phyloP scores from a whole-genome alignment of 768 basidiomycete genomes.

The Hydnum rufescens region DNA sequence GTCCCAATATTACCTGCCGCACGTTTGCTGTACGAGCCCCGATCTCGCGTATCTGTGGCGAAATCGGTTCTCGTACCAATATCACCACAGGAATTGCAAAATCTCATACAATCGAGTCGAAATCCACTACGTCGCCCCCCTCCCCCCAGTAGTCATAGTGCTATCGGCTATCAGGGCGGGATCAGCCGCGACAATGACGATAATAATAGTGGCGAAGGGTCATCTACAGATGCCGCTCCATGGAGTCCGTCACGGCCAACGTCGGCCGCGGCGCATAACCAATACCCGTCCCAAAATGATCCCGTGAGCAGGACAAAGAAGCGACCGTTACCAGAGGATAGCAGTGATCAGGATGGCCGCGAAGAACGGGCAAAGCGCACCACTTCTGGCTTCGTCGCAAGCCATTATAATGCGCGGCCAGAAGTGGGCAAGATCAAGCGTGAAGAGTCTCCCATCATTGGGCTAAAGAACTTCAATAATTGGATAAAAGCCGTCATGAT shows the following conservation, averaged over 20 bases:
- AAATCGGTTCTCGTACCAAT: background rate
- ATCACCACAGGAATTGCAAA: background rate
- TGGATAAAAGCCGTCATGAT: slow-evolving; percentile 98
- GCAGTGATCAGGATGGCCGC: slow-evolving; percentile 20
- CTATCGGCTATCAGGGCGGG: too few species aligned
- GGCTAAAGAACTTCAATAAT: slow-evolving; percentile 95
- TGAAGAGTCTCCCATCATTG: slow-evolving; percentile 81
- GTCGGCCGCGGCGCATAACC: too few species aligned
- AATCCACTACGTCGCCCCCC: background rate
- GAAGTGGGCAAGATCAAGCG: slow-evolving; percentile 78
- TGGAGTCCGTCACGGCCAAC: too few species aligned
- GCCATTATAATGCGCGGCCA: slow-evolving; percentile 82
- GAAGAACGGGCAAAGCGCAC: slow-evolving; percentile 32
- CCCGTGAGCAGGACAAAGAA: too few species aligned
- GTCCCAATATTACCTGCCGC: slow-evolving; percentile 1
- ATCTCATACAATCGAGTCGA: background rate
- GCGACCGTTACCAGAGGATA: slow-evolving; percentile 13
- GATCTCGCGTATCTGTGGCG: background rate
- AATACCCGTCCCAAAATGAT: too few species aligned
- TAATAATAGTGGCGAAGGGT: too few species aligned
- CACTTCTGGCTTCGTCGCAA: slow-evolving; percentile 53
- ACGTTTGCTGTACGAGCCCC: background rate
- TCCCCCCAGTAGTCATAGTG: background rate
- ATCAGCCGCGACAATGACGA: too few species aligned
- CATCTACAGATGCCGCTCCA: too few species aligned